phyloP scores from a whole-genome alignment of 2,329 filamentous ascomycete genomes.

The Cordyceps farinosa region DNA sequence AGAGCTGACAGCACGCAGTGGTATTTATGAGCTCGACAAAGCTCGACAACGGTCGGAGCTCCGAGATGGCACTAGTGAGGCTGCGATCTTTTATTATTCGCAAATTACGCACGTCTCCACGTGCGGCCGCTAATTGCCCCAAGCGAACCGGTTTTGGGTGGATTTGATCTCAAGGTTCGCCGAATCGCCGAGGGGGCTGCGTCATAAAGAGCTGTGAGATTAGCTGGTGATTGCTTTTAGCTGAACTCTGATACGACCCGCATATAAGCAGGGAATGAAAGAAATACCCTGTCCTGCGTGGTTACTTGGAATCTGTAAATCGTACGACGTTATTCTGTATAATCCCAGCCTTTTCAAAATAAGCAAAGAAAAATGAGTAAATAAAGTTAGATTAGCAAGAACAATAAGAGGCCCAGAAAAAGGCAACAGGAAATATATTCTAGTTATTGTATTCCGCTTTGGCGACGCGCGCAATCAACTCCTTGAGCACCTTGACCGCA shows the following conservation, averaged over 20 bases:
- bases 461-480: conserved; percentile 40
- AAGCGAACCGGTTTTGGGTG: neutral
- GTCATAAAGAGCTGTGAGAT: neutral
- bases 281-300: neutral
- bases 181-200: conserved; percentile 12
- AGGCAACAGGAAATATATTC: too few species aligned
- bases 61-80: conserved; percentile 6
- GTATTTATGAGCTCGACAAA: neutral
- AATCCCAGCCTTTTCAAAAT: too few species aligned
- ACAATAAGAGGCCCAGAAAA: too few species aligned
- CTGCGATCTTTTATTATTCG: neutral
- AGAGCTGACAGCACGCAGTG: neutral
- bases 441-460: conserved; percentile 31
- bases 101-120: conserved; percentile 13
- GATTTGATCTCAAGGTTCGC: neutral
- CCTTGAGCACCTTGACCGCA: conserved; percentile 56
- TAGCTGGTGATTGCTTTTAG: neutral
- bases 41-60: conserved; percentile 7
- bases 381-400: too few species aligned
- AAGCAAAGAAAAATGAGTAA: too few species aligned
- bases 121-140: conserved; percentile 2
- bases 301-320: neutral
- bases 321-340: neutral
- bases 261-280: neutral
- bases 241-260: conserved; percentile 5